phyloP scores from a whole-genome alignment of 306 rosid genomes.

The Ormosia emarginata region DNA sequence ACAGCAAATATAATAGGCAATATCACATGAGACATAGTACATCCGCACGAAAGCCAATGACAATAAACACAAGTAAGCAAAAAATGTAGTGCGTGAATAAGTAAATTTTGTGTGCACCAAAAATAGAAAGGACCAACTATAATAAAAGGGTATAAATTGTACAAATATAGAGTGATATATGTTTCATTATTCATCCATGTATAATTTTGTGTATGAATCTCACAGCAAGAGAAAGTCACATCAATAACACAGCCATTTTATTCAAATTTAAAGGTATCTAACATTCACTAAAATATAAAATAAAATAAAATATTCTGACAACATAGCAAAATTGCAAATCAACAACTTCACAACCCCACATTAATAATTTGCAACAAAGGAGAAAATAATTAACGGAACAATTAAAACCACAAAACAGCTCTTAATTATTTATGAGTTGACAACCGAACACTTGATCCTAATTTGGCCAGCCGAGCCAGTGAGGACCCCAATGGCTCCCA shows the following conservation, averaged over 20 bases:
- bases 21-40: too few relatives aligned
- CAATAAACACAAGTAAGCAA: too few relatives aligned
- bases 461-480: conserved; percentile 46
- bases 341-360: not conserved
- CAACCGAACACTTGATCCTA: conserved; percentile 45
- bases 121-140: too few relatives aligned
- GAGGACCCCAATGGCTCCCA: conserved; percentile 50
- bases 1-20: too few relatives aligned
- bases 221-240: not conserved
- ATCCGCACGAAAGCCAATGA: too few relatives aligned
- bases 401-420: not conserved
- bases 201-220: not conserved
- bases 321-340: not conserved
- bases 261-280: not conserved
- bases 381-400: not conserved
- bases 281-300: not conserved
- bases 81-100: too few relatives aligned
- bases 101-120: too few relatives aligned
- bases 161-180: too few relatives aligned
- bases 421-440: conserved; percentile 38
- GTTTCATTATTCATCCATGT: too few relatives aligned
- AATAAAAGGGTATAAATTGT: too few relatives aligned
- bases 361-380: not conserved
- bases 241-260: not conserved
- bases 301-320: too few relatives aligned